Conservation (phyloP, 805 yeast species). For the Candida nitratophila region DNA sequence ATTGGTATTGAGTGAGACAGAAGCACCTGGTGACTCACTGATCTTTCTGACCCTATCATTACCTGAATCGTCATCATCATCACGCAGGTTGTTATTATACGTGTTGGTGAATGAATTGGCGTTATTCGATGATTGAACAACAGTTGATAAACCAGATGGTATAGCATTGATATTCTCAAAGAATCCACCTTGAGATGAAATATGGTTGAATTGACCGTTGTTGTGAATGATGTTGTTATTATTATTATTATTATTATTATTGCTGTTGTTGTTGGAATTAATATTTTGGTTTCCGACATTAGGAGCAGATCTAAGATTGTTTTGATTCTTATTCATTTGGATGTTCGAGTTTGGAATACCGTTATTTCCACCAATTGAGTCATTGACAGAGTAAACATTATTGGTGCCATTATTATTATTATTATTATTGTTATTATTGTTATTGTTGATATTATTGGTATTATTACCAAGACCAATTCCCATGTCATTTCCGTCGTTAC, state of each 20-base stretch:
- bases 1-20: too few species aligned
- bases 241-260: not conserved
- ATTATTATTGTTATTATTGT: not conserved
- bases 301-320: too few species aligned
- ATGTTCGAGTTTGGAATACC: not conserved
- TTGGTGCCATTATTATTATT: not conserved
- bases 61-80: not conserved
- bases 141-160: conserved; percentile 26
- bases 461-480: not conserved
- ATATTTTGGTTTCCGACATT: not conserved
- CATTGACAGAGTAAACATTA: not conserved
- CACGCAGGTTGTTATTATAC: conserved; percentile 9
- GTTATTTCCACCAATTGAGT: not conserved
- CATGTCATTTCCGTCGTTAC: not conserved
- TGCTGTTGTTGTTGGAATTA: not conserved
- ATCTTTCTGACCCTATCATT: not conserved
- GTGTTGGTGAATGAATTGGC: conserved; percentile 2
- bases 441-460: not conserved
- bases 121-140: conserved; percentile 16
- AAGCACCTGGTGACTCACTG: not conserved
- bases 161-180: conserved; percentile 15
- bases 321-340: too few species aligned
- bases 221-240: not conserved
- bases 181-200: conserved; percentile 4
- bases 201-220: not conserved